phyloP scores from a whole-genome alignment of 805 yeast genomes.

The Metschnikowia anglica region DNA sequence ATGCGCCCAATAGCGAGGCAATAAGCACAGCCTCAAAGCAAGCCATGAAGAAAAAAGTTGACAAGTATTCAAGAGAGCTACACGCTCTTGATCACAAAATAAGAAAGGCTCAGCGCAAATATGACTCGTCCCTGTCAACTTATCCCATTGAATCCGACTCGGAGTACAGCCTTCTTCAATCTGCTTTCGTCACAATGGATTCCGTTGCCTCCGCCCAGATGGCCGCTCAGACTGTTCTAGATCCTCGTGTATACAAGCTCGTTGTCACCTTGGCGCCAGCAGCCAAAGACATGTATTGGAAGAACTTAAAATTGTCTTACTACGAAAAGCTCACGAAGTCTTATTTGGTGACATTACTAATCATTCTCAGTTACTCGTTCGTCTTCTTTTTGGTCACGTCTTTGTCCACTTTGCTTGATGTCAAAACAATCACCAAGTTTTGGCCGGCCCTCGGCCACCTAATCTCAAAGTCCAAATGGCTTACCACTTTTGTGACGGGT shows the following conservation, averaged over 20 bases:
- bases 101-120: slow-evolving; percentile 31
- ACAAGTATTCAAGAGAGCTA: slow-evolving; percentile 34
- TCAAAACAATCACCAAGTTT: slow-evolving; percentile 52
- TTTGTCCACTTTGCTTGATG: slow-evolving; percentile 55
- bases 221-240: slow-evolving; percentile 48
- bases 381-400: slow-evolving; percentile 56
- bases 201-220: slow-evolving; percentile 49
- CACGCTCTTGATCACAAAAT: slow-evolving; percentile 41
- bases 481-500: slow-evolving; percentile 59
- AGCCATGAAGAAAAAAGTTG: slow-evolving; percentile 30
- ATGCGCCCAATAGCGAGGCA: slow-evolving; percentile 14
- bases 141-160: slow-evolving; percentile 27
- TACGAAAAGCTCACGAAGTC: slow-evolving; percentile 38
- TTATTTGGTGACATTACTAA: slow-evolving; percentile 42
- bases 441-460: slow-evolving; percentile 62
- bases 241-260: slow-evolving; percentile 44
- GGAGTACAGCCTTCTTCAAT: slow-evolving; percentile 39
- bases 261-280: slow-evolving; percentile 48
- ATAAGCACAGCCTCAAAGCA: slow-evolving; percentile 13
- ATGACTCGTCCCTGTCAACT: slow-evolving; percentile 27
- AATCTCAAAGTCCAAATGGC: slow-evolving; percentile 49
- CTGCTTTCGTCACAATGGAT: slow-evolving; percentile 51
- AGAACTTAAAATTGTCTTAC: slow-evolving; percentile 45
- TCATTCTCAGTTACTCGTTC: slow-evolving; percentile 49
- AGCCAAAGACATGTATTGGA: slow-evolving; percentile 46